Evolutionary conservation across 1,284 basidiomycete species (phyloP).

Genomic region (Ustilago bromivora): DNA sequence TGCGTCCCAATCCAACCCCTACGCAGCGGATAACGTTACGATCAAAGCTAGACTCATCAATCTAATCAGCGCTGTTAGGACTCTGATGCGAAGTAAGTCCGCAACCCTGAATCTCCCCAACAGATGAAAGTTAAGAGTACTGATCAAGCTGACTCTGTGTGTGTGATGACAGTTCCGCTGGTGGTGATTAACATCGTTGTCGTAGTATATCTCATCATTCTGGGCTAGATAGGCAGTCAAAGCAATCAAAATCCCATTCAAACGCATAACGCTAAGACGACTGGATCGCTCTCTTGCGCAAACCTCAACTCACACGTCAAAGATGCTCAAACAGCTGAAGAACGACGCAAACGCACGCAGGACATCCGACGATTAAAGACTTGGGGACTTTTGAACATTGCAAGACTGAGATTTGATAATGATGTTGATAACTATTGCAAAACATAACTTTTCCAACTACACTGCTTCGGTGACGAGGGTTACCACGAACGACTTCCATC

Average conservation of each 20-base stretch:
- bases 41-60: conserved; percentile 89
- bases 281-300: too few species aligned
- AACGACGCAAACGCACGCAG: neutral
- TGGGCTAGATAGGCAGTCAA: conserved; percentile 25
- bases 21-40: conserved; percentile 68
- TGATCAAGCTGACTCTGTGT: neutral
- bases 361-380: neutral
- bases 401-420: neutral
- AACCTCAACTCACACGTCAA: too few species aligned
- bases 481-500: neutral
- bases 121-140: too few species aligned
- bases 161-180: conserved; percentile 46
- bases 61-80: conserved; percentile 91
- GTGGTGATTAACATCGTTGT: conserved; percentile 63
- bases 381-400: neutral
- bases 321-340: too few species aligned
- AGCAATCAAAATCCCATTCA: neutral
- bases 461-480: neutral
- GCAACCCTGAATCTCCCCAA: neutral
- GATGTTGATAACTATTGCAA: neutral
- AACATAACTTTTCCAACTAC: neutral
- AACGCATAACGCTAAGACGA: neutral
- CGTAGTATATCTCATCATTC: conserved; percentile 58
- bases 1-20: conserved; percentile 22
- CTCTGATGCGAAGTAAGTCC: conserved; percentile 88